These are phyloP conservation scores for Chaetomium globosum DNA, from an alignment of 2,329 filamentous ascomycete genomes.

Conservation along the genomic window DNA sequence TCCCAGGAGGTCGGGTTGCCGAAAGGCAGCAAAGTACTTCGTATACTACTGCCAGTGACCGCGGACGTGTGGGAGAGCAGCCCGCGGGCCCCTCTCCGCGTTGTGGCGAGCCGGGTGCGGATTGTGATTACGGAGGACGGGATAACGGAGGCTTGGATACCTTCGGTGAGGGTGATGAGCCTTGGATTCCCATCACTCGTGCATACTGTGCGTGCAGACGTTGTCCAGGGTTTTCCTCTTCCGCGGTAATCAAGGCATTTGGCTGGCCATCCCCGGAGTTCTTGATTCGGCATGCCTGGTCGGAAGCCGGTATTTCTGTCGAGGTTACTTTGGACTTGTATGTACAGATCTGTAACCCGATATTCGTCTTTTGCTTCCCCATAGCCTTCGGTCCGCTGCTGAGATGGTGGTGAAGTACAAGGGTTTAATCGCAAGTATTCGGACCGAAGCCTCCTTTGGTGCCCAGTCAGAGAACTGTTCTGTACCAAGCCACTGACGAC, in stretches of 20 bases:
- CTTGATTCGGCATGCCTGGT: not conserved
- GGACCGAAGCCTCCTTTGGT: conserved; percentile 34
- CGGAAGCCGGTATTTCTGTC: not conserved
- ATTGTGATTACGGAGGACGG: not conserved
- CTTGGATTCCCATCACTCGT: not conserved
- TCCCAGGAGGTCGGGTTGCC: conserved; percentile 22
- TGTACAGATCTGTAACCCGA: not conserved
- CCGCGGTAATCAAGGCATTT: not conserved
- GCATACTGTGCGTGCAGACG: not conserved
- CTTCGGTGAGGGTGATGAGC: not conserved
- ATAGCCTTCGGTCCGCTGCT: conserved; percentile 8
- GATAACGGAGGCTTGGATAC: not conserved
- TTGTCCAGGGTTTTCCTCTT: too few species aligned
- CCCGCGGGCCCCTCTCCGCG: not conserved
- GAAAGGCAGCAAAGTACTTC: conserved; percentile 1
- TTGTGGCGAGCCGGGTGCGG: not conserved
- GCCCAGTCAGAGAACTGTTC: conserved; percentile 22
- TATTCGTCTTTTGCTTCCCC: not conserved
- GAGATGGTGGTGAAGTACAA: conserved; percentile 12
- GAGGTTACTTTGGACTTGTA: not conserved
- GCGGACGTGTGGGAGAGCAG: not conserved
- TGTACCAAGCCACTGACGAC: conserved; percentile 13
- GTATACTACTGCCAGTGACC: too few species aligned
- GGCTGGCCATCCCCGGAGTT: not conserved
- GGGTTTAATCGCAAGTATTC: conserved; percentile 36